phyloP scores from a whole-genome alignment of 441 rosid species.

The Viola pubescens region DNA sequence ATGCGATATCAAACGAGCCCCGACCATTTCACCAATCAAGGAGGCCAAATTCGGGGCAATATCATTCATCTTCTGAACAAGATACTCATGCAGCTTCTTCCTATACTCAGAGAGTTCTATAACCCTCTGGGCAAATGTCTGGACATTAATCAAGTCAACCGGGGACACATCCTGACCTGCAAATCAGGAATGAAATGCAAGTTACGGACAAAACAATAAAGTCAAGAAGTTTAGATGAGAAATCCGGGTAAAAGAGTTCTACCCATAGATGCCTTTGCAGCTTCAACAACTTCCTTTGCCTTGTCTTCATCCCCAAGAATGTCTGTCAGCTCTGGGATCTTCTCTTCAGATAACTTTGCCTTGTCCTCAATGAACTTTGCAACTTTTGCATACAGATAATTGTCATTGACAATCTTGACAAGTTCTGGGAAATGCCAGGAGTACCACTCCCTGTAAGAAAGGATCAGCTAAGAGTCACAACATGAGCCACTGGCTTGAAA shows the following conservation, averaged over 20 bases:
- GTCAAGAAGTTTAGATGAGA: background rate
- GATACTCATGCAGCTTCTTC: slow-evolving; percentile 82
- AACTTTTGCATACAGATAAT: slow-evolving; percentile 80
- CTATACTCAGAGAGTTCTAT: slow-evolving; percentile 89
- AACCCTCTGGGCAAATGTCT: slow-evolving; percentile 74
- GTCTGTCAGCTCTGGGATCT: slow-evolving; percentile 62
- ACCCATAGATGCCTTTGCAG: slow-evolving; percentile 99
- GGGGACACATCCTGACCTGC: slow-evolving; percentile 90
- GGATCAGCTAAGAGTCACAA: background rate
- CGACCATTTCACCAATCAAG: slow-evolving; percentile 91
- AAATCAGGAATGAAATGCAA: slow-evolving; percentile 8
- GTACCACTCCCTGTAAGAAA: slow-evolving; percentile 81
- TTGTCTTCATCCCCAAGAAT: slow-evolving; percentile 89
- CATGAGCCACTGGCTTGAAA: too few relatives aligned
- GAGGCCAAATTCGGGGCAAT: slow-evolving; percentile 95
- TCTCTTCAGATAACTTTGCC: slow-evolving; percentile 69
- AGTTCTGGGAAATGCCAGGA: slow-evolving; percentile 97
- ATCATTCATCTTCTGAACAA: slow-evolving; percentile 80
- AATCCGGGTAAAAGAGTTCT: slow-evolving; percentile 11
- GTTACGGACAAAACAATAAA: background rate
- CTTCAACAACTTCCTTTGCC: slow-evolving; percentile 84
- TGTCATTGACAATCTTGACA: slow-evolving; percentile 87
- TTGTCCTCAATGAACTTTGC: slow-evolving; percentile 82
- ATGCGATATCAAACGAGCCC: slow-evolving; percentile 91
- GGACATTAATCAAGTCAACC: slow-evolving; percentile 79